A percentile compares a stretch with the other conserved stretches of the same genome.
Evolutionary conservation across 2,329 filamentous ascomycete species (phyloP).

Genomic region (Claviceps maximensis): DNA sequence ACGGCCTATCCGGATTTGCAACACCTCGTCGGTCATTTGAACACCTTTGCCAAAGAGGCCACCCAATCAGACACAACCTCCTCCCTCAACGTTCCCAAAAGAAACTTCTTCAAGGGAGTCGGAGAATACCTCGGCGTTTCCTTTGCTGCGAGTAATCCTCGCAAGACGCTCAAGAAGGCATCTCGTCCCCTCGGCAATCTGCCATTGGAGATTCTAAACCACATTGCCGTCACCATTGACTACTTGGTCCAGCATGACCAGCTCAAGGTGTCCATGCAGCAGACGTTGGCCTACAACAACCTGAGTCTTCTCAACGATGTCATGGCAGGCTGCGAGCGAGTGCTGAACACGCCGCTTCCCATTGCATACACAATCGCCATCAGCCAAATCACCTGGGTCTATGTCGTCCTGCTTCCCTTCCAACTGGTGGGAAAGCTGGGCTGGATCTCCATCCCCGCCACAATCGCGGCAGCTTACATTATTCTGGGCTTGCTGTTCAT

Average conservation of each 20-base stretch:
- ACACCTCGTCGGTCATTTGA: conserved; percentile 55
- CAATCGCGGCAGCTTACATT: conserved; percentile 62
- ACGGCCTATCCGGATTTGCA: conserved; percentile 62
- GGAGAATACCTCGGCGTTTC: conserved; percentile 66
- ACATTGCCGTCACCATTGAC: conserved; percentile 55
- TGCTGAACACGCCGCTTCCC: conserved; percentile 70
- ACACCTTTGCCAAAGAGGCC: conserved; percentile 56
- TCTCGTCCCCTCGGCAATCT: conserved; percentile 65
- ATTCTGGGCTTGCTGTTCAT: conserved; percentile 65
- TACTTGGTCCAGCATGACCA: conserved; percentile 42
- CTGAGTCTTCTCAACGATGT: conserved; percentile 57
- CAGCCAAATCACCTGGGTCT: conserved; percentile 76
- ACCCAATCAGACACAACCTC: conserved; percentile 24
- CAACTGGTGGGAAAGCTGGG: conserved; percentile 52
- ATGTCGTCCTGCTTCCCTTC: conserved; percentile 69
- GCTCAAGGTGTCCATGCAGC: conserved; percentile 42
- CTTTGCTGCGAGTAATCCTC: conserved; percentile 65
- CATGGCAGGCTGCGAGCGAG: conserved; percentile 59
- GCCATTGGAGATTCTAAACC: conserved; percentile 68
- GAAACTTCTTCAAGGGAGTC: conserved; percentile 45
- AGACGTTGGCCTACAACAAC: conserved; percentile 46
- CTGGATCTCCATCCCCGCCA: conserved; percentile 70
- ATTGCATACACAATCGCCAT: conserved; percentile 76
- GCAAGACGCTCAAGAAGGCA: conserved; percentile 62
- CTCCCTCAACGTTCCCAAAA: conserved; percentile 21